Conservation (phyloP, 2,329 filamentous ascomycete genomes). For the Nemania bipapillata region DNA sequence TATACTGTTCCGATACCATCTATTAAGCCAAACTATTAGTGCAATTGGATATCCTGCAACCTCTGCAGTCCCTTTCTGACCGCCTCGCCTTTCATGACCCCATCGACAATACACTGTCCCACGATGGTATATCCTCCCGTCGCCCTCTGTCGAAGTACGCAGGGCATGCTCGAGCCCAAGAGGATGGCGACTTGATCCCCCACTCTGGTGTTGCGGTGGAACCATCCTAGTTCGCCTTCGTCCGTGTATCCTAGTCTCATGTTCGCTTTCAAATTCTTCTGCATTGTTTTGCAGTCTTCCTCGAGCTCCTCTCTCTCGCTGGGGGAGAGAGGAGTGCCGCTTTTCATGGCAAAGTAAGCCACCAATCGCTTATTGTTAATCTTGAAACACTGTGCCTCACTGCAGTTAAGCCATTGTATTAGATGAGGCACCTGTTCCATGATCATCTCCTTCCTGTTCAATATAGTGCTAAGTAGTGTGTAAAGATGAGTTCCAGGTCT, state of each 20-base stretch:
- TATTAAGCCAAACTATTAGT: constrained; percentile 11
- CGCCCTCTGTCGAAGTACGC: constrained; percentile 28
- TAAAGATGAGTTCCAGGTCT: constrained; percentile 24
- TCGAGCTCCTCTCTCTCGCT: constrained; percentile 17
- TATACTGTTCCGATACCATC: not conserved
- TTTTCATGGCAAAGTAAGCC: constrained; percentile 30
- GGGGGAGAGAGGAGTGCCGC: constrained; percentile 7
- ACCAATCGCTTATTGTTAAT: constrained; percentile 24
- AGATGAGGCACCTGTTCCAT: constrained; percentile 21
- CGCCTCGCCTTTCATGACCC: constrained; percentile 37
- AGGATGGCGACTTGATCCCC: constrained; percentile 33
- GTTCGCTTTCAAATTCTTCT: constrained; percentile 31
- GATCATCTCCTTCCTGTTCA: constrained; percentile 27
- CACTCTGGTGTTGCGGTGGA: constrained; percentile 22
- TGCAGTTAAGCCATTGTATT: constrained; percentile 36
- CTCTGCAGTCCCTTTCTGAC: constrained; percentile 27
- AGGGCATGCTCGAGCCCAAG: constrained; percentile 34
- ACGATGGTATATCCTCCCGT: constrained; percentile 26
- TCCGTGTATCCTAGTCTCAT: constrained; percentile 34
- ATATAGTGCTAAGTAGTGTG: constrained; percentile 11
- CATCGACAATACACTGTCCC: constrained; percentile 31
- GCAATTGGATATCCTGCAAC: constrained; percentile 30
- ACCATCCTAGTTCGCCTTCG: constrained; percentile 34
- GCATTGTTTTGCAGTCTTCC: constrained; percentile 21
- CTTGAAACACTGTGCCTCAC: constrained; percentile 31